These are phyloP conservation scores for Linnemannia schmuckeri DNA, from an alignment of 192 early-diverging fungal species.

Conservation along the genomic window DNA sequence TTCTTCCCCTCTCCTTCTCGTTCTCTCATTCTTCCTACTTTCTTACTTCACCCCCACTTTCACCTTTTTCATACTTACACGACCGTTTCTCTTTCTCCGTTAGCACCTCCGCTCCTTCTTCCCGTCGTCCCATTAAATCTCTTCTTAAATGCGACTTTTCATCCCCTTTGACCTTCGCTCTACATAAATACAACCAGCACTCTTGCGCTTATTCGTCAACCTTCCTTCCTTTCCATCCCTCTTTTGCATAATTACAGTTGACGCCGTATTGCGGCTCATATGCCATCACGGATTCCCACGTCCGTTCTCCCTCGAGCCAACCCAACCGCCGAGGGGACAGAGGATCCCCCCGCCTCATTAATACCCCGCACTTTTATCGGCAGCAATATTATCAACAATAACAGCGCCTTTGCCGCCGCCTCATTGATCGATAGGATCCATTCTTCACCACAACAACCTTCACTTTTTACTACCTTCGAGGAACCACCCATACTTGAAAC, in stretches of 20 bases:
- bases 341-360: not conserved
- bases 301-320: not conserved
- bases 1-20: not conserved
- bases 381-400: not conserved
- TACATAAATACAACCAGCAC: not conserved
- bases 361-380: not conserved
- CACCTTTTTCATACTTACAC: not conserved
- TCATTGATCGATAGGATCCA: not conserved
- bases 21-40: not conserved
- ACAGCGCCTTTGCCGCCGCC: not conserved
- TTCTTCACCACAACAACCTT: not conserved
- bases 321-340: not conserved
- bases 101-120: not conserved
- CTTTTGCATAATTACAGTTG: too few relatives aligned
- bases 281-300: not conserved
- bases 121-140: not conserved
- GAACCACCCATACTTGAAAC: not conserved
- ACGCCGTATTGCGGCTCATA: not conserved
- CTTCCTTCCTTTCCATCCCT: not conserved
- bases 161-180: not conserved
- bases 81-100: not conserved
- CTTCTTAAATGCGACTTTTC: not conserved
- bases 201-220: not conserved
- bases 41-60: not conserved
- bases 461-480: not conserved